Evolutionary conservation across 1,139 yeast genomes (phyloP).

Genomic region (Suhomyces kunorum): DNA sequence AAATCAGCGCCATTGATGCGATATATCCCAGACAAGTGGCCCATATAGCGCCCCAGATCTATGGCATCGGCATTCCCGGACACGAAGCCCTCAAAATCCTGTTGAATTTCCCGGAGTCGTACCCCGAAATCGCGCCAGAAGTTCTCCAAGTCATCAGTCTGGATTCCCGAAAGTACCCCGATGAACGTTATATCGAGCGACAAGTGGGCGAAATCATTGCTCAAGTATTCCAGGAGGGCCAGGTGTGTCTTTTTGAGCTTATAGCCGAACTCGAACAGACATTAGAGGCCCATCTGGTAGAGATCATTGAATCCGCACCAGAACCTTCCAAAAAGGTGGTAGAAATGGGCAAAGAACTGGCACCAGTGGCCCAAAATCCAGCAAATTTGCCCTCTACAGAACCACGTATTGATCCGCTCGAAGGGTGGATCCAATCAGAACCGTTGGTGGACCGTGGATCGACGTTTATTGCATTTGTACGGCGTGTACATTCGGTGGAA

Average conservation of each 20-base stretch:
- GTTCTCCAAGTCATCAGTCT: slow-evolving; percentile 51
- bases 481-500: slow-evolving; percentile 57
- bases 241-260: slow-evolving; percentile 79
- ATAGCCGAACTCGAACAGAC: slow-evolving; percentile 63
- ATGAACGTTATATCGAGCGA: slow-evolving; percentile 44
- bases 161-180: slow-evolving; percentile 36
- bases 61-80: slow-evolving; percentile 62
- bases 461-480: slow-evolving; percentile 77
- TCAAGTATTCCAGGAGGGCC: slow-evolving; percentile 47
- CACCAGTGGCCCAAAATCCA: neutral
- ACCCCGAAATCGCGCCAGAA: slow-evolving; percentile 68
- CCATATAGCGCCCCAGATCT: slow-evolving; percentile 37
- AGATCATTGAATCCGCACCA: slow-evolving; percentile 11
- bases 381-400: no score
- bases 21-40: slow-evolving; percentile 69
- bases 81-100: slow-evolving; percentile 59
- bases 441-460: slow-evolving; percentile 83
- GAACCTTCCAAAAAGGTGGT: slow-evolving; percentile 15
- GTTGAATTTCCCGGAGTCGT: slow-evolving; percentile 65
- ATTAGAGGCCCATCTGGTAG: slow-evolving; percentile 32
- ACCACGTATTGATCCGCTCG: slow-evolving; percentile 42
- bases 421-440: slow-evolving; percentile 76
- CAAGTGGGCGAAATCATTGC: slow-evolving; percentile 47
- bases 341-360: neutral
- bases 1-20: slow-evolving; percentile 80